Percentiles rank a stretch among this genome's conserved stretches.
phyloP scores from a whole-genome alignment of 768 basidiomycete genomes.

The Macrolepiota dolichaula region DNA sequence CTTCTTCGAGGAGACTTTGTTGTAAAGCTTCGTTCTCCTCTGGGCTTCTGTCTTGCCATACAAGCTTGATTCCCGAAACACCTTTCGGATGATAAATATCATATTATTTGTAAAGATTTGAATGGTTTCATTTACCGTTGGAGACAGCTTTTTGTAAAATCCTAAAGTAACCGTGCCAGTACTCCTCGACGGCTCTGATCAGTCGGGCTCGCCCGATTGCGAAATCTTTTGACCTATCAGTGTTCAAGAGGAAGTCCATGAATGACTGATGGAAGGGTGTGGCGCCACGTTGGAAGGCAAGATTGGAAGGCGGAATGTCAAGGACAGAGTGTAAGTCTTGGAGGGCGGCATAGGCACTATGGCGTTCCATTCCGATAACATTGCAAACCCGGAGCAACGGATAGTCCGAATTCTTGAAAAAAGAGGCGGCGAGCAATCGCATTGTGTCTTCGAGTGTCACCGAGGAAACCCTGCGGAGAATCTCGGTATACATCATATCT shows the following conservation, averaged over 20 bases:
- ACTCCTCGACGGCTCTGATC: not conserved
- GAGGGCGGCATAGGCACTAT: not conserved
- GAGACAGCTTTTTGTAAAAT: not conserved
- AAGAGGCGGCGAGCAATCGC: not conserved
- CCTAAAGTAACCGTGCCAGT: not conserved
- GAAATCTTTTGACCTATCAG: not conserved
- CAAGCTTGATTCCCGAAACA: not conserved
- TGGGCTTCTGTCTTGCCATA: not conserved
- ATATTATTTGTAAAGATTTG: not conserved
- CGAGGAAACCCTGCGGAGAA: not conserved
- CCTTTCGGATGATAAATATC: not conserved
- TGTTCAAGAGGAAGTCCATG: not conserved
- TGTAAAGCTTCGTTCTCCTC: not conserved
- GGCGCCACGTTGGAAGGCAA: not conserved
- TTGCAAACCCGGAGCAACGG: not conserved
- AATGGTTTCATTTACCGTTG: not conserved
- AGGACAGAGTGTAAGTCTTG: not conserved
- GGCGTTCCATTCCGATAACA: not conserved
- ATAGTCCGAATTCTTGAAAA: not conserved
- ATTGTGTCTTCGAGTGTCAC: not conserved
- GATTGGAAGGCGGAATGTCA: not conserved
- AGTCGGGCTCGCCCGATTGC: not conserved
- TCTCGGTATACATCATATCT: not conserved
- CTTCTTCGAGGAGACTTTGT: not conserved
- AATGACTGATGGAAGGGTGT: not conserved